These are phyloP conservation scores for Helichrysum umbraculigerum DNA, from an alignment of 129 eudicot genomes.

Conservation along the genomic window DNA sequence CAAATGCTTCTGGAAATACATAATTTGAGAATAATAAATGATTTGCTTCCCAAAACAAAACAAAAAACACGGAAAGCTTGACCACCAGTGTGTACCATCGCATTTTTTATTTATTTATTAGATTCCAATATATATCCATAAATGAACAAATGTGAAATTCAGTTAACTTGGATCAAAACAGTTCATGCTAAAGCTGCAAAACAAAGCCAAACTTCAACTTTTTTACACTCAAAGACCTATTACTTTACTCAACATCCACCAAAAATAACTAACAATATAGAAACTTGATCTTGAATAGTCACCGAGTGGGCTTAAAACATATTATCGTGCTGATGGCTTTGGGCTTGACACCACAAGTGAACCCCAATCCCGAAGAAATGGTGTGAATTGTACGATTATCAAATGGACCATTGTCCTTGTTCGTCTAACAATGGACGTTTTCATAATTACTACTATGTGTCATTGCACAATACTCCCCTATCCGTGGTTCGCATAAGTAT, in stretches of 20 bases:
- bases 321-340: not conserved
- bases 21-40: not conserved
- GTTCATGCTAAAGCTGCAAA: not conserved
- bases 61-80: not conserved
- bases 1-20: slow-evolving; percentile 1
- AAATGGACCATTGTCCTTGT: not conserved
- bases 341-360: not conserved
- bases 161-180: not conserved
- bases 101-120: not conserved
- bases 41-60: not conserved
- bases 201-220: not conserved
- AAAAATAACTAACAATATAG: not conserved
- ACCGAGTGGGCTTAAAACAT: not conserved
- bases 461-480: not conserved
- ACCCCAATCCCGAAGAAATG: not conserved
- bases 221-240: not conserved
- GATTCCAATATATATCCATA: not conserved
- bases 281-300: not conserved
- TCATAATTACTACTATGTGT: not conserved
- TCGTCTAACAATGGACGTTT: not conserved
- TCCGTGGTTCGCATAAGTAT: not conserved
- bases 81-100: not conserved
- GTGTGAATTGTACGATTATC: too few relatives aligned
- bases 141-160: not conserved
- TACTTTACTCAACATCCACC: not conserved